These are phyloP conservation scores for Colletotrichum sp. DNA, from an alignment of 2,329 filamentous ascomycete species.

Conservation along the genomic window DNA sequence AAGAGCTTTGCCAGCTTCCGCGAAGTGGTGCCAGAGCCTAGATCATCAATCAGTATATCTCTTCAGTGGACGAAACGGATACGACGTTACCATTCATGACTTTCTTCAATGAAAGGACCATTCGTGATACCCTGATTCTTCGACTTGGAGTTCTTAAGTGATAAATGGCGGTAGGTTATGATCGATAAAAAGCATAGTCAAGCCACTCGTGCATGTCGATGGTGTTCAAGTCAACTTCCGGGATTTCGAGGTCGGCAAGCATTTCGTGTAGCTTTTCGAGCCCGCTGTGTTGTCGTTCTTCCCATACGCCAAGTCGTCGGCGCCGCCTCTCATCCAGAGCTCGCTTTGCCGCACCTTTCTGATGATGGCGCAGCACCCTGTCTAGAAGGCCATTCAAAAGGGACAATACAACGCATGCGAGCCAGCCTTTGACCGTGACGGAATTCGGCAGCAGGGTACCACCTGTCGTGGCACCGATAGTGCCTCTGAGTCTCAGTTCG, in stretches of 20 bases:
- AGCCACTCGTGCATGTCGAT: slow-evolving; percentile 18
- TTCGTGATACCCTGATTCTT: background rate
- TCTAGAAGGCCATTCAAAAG: slow-evolving; percentile 4
- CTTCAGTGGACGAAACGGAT: background rate
- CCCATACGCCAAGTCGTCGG: slow-evolving; percentile 5
- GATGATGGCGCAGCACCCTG: background rate
- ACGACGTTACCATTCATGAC: background rate
- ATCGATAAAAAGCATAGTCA: slow-evolving; percentile 9
- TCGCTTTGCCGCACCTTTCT: background rate
- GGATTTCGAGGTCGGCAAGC: background rate
- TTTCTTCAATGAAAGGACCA: background rate
- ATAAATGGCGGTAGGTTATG: background rate
- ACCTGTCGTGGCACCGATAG: background rate
- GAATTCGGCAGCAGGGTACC: background rate
- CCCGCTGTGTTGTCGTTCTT: slow-evolving; percentile 7
- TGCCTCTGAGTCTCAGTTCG: background rate
- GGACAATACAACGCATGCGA: background rate
- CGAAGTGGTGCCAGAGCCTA: background rate
- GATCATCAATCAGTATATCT: background rate
- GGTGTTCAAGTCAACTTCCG: slow-evolving; percentile 11
- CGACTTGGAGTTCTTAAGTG: background rate
- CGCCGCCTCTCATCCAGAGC: background rate
- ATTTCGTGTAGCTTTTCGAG: slow-evolving; percentile 13
- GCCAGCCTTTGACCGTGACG: background rate
- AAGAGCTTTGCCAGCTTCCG: background rate